Base-by-base conservation (phyloP, 257 asterid species). In the Ilex asprella region DNA sequence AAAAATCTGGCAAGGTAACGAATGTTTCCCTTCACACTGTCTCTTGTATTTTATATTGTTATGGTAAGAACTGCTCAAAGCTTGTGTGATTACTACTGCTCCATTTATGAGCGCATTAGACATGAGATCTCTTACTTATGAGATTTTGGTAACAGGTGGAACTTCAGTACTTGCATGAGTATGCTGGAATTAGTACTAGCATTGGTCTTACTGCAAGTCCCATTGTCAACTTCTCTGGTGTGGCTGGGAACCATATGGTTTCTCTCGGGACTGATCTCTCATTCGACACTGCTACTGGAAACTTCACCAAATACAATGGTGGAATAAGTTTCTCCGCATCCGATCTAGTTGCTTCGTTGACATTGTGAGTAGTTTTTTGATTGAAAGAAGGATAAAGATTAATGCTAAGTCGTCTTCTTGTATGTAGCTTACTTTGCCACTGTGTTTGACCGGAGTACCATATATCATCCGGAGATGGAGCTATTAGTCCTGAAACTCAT, bases 141-240 rank as follows among this genome's bases (percentile, higher is more conserved):
- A 3, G 32, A 55, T 62, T 69, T n/a, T 32, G 66, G 39, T 65
- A 39, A 68, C 81, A 93, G 99, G 86, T 89, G 64, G 99, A 93
- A 69, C 91, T 93, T 70, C 97, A 89, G 64, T 93, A 89, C 78
- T 74, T 84, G 73, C 99, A 93, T 29, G 99, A 93, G 79, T 61
- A 79, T 69, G 96, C 99, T 39, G 97, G 97, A 62, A 89, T 93
- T 50, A 93, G 83, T 66, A 85, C 99, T 52, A 82, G 96, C 76
- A 84, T 93, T 59, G 96, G 96, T 31, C 81, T 93, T 55, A 73
- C 94, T 39, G 95, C 97, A 32, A 83, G 82, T 66, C 99, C 99
- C 59, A 70, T 85, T 21, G 86, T 87, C 79, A 85, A 87, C 83
- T 93, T 93, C 73, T 84, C 99, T 69, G 99, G 97, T 53, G 92